Conservation (phyloP, 2,329 filamentous ascomycete species). For the Neocucurbitaria cava region DNA sequence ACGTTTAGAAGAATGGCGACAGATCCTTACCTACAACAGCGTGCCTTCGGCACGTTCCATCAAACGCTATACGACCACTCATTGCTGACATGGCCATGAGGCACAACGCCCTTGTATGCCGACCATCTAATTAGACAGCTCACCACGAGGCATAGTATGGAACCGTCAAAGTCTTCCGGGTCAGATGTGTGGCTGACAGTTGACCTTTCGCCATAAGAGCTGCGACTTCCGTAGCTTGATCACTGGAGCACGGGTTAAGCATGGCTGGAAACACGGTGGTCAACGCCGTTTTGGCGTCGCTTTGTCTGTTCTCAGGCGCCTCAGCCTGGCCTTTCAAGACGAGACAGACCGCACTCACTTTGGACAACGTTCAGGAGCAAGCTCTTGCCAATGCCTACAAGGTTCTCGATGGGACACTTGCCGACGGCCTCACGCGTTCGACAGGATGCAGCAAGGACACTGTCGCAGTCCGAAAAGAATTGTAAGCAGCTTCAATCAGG, state of each 20-base stretch:
- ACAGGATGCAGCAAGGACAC: constrained; percentile 49
- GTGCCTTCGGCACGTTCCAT: neutral
- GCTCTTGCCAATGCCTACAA: constrained; percentile 36
- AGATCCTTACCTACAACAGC: neutral
- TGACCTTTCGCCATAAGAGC: constrained; percentile 5
- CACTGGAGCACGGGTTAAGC: neutral
- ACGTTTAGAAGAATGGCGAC: neutral
- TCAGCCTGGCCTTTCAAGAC: constrained; percentile 27
- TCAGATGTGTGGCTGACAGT: neutral
- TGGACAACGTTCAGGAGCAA: constrained; percentile 34
- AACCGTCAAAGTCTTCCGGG: neutral
- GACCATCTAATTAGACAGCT: constrained; percentile 11
- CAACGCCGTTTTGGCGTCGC: constrained; percentile 29
- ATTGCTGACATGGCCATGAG: neutral
- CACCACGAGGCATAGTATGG: constrained; percentile 2
- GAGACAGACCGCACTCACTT: constrained; percentile 28
- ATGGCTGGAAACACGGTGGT: constrained; percentile 31
- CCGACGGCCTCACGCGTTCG: constrained; percentile 32
- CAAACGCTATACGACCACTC: neutral
- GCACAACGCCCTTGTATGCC: neutral
- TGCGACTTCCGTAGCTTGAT: neutral
- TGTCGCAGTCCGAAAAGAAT: constrained; percentile 54
- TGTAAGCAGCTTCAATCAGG: constrained; percentile 34
- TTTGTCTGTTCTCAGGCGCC: constrained; percentile 27
- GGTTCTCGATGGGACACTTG: constrained; percentile 36